Conservation (phyloP, 2,329 filamentous ascomycete species). For the Periconia macrospinosa region DNA sequence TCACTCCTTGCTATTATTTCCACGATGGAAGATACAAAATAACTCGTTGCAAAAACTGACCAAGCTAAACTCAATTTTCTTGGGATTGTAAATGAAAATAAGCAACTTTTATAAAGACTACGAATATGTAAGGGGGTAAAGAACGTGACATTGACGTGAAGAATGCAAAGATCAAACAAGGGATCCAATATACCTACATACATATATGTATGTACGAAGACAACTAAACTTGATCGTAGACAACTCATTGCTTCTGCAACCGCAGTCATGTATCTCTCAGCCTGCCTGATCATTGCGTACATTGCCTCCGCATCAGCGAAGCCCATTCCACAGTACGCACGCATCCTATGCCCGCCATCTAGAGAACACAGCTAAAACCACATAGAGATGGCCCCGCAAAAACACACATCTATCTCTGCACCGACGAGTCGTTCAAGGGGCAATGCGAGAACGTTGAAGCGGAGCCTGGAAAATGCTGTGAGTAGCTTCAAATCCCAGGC, state of each 20-base stretch:
- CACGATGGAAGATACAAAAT: too few species aligned
- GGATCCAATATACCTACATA: neutral
- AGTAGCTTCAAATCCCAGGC: neutral
- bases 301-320: neutral
- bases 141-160: neutral
- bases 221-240: neutral
- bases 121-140: neutral
- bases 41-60: too few species aligned
- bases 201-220: neutral
- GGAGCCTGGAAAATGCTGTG: constrained; percentile 14
- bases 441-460: constrained; percentile 19
- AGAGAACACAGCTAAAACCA: neutral
- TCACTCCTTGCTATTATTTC: too few species aligned
- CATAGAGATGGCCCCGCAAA: neutral
- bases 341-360: neutral
- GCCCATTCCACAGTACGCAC: neutral
- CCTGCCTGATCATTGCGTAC: neutral
- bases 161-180: neutral
- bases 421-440: constrained; percentile 16
- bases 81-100: too few species aligned
- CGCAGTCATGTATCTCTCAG: neutral
- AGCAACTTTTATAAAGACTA: too few species aligned
- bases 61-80: too few species aligned
- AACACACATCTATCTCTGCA: constrained; percentile 21
- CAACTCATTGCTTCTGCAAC: neutral